phyloP scores from a whole-genome alignment of 352 stramenopile species.

The Pythium aphanidermatum region DNA sequence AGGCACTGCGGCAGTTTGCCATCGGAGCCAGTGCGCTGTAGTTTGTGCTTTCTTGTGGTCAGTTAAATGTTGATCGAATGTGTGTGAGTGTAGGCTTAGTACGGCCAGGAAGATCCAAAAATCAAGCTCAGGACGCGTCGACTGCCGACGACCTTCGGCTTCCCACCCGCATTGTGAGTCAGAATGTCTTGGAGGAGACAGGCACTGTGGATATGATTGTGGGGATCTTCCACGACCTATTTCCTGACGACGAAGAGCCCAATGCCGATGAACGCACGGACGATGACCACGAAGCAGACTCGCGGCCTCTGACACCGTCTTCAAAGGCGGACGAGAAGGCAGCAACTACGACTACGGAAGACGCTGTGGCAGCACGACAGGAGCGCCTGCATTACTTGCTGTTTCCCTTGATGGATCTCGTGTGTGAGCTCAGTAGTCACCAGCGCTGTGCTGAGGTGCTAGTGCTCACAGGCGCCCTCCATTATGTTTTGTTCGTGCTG shows the following conservation, averaged over 20 bases:
- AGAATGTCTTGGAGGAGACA: slow-evolving; percentile 65
- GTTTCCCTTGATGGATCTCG: slow-evolving; percentile 55
- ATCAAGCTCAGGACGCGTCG: slow-evolving; percentile 24
- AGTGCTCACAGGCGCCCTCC: slow-evolving; percentile 50
- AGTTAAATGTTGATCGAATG: not conserved
- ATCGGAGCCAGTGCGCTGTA: slow-evolving; percentile 48
- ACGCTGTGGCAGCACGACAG: not conserved
- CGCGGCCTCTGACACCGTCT: slow-evolving; percentile 11
- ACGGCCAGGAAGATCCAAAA: slow-evolving; percentile 21
- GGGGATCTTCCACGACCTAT: slow-evolving; percentile 56
- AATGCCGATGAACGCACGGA: slow-evolving; percentile 1
- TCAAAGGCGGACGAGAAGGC: slow-evolving; percentile 5
- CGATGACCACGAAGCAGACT: not conserved
- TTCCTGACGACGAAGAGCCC: slow-evolving; percentile 41
- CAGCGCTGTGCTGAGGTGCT: slow-evolving; percentile 63
- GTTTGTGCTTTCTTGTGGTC: not conserved
- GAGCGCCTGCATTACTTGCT: slow-evolving; percentile 27
- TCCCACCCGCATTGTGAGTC: slow-evolving; percentile 51
- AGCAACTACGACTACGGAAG: not conserved
- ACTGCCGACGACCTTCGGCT: slow-evolving; percentile 46
- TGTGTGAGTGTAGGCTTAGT: slow-evolving; percentile 25
- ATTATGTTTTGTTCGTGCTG: slow-evolving; percentile 66
- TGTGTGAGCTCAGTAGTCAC: slow-evolving; percentile 61
- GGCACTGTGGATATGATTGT: slow-evolving; percentile 53
- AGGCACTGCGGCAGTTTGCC: slow-evolving; percentile 52